Evolutionary conservation across 306 rosid genomes (phyloP).

Genomic region (Sechiopsis laciniata): DNA sequence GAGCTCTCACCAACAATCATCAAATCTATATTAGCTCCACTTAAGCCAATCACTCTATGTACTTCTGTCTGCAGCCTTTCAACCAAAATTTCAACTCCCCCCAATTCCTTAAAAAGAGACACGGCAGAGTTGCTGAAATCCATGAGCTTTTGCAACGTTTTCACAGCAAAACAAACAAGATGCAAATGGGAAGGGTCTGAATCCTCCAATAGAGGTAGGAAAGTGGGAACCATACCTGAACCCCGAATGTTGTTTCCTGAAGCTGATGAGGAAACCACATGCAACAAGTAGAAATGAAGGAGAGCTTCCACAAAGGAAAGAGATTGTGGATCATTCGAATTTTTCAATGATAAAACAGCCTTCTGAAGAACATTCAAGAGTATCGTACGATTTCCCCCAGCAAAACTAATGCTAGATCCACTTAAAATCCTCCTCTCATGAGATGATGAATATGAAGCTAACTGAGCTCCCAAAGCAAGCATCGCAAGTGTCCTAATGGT

Average conservation of each 20-base stretch:
- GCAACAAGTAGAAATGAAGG: slow-evolving; percentile 92
- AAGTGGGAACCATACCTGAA: slow-evolving; percentile 98
- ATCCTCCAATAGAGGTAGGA: slow-evolving; percentile 92
- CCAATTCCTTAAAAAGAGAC: slow-evolving; percentile 86
- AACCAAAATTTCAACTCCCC: slow-evolving; percentile 87
- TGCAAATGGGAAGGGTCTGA: slow-evolving; percentile 78
- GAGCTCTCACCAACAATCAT: slow-evolving; percentile 71
- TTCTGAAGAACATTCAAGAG: slow-evolving; percentile 90
- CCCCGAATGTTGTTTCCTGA: slow-evolving; percentile 87
- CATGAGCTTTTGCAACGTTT: slow-evolving; percentile 97
- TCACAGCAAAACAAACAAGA: slow-evolving; percentile 88
- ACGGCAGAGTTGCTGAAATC: slow-evolving; percentile 94
- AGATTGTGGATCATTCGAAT: slow-evolving; percentile 74
- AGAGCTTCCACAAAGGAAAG: slow-evolving; percentile 95
- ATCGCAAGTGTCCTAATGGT: slow-evolving; percentile 83
- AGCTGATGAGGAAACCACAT: slow-evolving; percentile 87
- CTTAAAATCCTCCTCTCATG: slow-evolving; percentile 90
- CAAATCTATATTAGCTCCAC: slow-evolving; percentile 36
- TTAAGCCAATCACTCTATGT: slow-evolving; percentile 65
- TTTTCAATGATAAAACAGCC: slow-evolving; percentile 75
- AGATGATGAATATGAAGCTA: slow-evolving; percentile 77
- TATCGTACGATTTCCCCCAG: slow-evolving; percentile 94
- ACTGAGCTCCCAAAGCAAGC: slow-evolving; percentile 98
- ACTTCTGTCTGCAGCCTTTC: slow-evolving; percentile 82
- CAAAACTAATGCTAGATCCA: slow-evolving; percentile 80